These are phyloP conservation scores for Acanthamoeba castellanii DNA, from an alignment of 208 protist species.

Conservation along the genomic window DNA sequence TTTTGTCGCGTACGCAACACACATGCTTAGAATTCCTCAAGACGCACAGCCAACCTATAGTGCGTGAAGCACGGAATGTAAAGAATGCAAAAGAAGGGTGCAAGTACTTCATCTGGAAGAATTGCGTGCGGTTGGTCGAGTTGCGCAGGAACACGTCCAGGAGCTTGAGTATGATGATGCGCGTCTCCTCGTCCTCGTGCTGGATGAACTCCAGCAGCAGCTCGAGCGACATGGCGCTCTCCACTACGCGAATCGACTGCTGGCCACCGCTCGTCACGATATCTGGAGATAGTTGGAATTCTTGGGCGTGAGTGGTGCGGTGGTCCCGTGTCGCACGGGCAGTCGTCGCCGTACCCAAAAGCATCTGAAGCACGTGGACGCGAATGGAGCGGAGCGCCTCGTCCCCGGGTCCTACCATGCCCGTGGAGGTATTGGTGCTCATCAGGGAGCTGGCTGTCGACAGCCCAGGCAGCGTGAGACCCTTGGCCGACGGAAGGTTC, in stretches of 20 bases:
- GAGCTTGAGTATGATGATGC: conserved; percentile 56
- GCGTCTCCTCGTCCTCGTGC: conserved; percentile 55
- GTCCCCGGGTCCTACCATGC: not conserved
- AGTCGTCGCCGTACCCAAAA: conserved; percentile 11
- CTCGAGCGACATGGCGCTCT: conserved; percentile 47
- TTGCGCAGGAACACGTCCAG: conserved; percentile 49
- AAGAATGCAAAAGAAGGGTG: not conserved
- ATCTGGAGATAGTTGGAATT: not conserved
- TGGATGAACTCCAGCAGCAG: conserved; percentile 32
- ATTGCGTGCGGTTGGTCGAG: conserved; percentile 6
- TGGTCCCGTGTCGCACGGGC: not conserved
- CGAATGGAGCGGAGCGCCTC: not conserved
- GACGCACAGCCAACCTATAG: no score
- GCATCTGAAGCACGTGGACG: conserved; percentile 66
- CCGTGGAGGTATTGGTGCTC: not conserved
- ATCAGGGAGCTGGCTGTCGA: not conserved
- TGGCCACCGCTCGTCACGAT: conserved; percentile 1
- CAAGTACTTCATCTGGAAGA: conserved; percentile 14
- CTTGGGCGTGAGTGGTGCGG: not conserved
- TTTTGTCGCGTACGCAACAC: not conserved
- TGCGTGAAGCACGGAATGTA: no score
- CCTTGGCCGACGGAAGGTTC: not conserved
- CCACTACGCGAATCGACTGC: conserved; percentile 13
- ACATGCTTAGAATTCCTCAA: no score
- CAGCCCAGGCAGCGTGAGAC: not conserved